Percentiles rank a stretch among this genome's conserved stretches.
Evolutionary conservation across 2,329 filamentous ascomycete species (phyloP).

Genomic region (Sarocladiaceae sp.): DNA sequence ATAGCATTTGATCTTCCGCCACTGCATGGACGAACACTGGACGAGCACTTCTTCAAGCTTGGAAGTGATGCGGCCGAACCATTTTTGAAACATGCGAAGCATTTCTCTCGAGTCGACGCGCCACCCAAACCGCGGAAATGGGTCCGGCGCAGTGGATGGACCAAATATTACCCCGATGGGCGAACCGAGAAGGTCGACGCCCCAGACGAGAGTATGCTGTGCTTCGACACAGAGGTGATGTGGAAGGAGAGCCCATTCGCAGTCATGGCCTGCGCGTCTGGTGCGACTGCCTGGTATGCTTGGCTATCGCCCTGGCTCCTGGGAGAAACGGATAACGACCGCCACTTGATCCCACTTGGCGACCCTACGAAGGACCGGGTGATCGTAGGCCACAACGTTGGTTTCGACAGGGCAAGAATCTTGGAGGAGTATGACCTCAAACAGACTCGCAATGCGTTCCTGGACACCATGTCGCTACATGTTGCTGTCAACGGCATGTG

Average conservation of each 20-base stretch:
- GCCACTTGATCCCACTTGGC: constrained; percentile 83
- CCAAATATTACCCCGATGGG: constrained; percentile 79
- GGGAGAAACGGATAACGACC: constrained; percentile 70
- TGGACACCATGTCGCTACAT: constrained; percentile 98
- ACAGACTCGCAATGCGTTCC: constrained; percentile 79
- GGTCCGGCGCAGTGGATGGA: constrained; percentile 83
- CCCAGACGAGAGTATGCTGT: constrained; percentile 77
- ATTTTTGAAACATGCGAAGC: constrained; percentile 69
- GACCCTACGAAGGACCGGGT: constrained; percentile 69
- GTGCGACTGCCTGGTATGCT: constrained; percentile 89
- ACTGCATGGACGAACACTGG: constrained; percentile 74
- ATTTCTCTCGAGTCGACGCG: constrained; percentile 62
- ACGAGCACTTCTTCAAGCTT: constrained; percentile 90
- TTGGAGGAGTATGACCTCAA: constrained; percentile 82
- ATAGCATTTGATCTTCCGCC: constrained; percentile 82
- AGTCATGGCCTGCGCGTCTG: constrained; percentile 93
- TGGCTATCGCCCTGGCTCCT: constrained; percentile 97
- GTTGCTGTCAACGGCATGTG: constrained; percentile 99
- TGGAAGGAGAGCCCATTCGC: constrained; percentile 90
- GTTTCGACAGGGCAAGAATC: constrained; percentile 86
- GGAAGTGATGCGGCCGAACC: constrained; percentile 85
- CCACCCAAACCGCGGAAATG: constrained; percentile 64
- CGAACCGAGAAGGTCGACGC: constrained; percentile 64
- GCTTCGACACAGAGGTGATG: constrained; percentile 96
- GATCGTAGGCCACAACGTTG: constrained; percentile 91